Base-by-base conservation (phyloP, 768 basidiomycete genomes). In the Gloeophyllum trabeum region DNA sequence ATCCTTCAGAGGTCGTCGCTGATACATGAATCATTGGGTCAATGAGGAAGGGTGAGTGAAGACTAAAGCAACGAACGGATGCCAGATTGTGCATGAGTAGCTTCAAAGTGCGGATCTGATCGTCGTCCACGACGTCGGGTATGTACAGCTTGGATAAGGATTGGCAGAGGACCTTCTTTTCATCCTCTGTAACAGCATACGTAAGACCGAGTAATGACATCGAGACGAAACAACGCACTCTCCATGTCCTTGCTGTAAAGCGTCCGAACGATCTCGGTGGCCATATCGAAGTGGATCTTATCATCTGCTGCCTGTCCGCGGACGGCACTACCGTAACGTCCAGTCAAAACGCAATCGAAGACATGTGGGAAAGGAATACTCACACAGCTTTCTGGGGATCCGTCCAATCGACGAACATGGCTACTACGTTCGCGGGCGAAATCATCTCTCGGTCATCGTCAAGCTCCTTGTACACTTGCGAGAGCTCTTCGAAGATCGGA, bases 401-500 rank as follows among this genome's bases (percentile, higher is more conserved):
- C 3, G 84, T 87, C 90, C 91, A 94, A 49, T 92, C 89, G 2
- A 82, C 69, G 53, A 93, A 70, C 61, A 92, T 71, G n/a, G 79
- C 63, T 0, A 77, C 80, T 44, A 89, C 78, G 52, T 89, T 84
- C 16, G 75, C 62, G 0, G 83, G 75, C 0, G 73, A 62, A 7
- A 89, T 73, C 78, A 86, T 84, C 32, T 79, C 74, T 51, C 83
- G 74, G 36, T 75, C 79, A 1, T 81, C 81, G 3, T 85, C 86
- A 19, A 80, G 57, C 12, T 81, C 78, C 16, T 71, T 73, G 42
- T 77, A 71, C 37, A 76, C 66, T 13, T 67, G 61, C 3, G 69
- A 61, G 7, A 84, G 70, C 35, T 76, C 64, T 34, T 79, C 73
- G 43, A 81, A 85, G 2, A 83, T 71, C 2, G 74, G 61, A 18